A percentile compares a stretch with the other conserved stretches of the same genome.
These are phyloP conservation scores for Populus ilicifolia DNA, from an alignment of 345 rosid genomes.

Conservation along the genomic window DNA sequence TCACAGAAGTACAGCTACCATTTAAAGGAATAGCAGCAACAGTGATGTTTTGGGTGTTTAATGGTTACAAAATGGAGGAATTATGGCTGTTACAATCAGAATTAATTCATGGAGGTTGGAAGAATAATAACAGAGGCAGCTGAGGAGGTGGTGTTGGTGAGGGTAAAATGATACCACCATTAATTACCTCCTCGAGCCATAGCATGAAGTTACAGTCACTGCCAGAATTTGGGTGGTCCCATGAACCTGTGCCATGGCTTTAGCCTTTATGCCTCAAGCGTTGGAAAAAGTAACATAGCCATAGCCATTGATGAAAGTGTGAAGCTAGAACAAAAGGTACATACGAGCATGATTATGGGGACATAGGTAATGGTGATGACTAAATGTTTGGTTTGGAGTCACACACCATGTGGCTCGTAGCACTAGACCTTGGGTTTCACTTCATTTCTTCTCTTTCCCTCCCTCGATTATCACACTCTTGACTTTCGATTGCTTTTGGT, in stretches of 20 bases:
- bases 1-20: no score
- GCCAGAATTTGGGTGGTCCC: not conserved
- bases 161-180: not conserved
- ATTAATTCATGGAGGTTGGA: not conserved
- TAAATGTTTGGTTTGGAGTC: not conserved
- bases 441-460: not conserved
- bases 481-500: not conserved
- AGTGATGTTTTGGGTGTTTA: not conserved
- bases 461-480: slow-evolving; percentile 7
- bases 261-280: not conserved
- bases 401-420: slow-evolving; percentile 16
- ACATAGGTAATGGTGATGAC: not conserved
- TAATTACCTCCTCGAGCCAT: not conserved
- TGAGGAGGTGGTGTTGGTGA: not conserved
- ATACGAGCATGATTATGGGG: not conserved
- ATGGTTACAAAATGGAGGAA: not conserved
- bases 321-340: not conserved
- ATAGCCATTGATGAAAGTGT: not conserved
- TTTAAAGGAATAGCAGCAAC: no score
- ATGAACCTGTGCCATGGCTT: not conserved
- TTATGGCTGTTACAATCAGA: not conserved
- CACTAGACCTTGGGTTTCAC: slow-evolving; percentile 24
- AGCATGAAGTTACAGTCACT: not conserved
- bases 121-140: not conserved
- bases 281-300: not conserved